Conservation (phyloP, 257 asterid genomes). For the Asclepias syriaca region DNA sequence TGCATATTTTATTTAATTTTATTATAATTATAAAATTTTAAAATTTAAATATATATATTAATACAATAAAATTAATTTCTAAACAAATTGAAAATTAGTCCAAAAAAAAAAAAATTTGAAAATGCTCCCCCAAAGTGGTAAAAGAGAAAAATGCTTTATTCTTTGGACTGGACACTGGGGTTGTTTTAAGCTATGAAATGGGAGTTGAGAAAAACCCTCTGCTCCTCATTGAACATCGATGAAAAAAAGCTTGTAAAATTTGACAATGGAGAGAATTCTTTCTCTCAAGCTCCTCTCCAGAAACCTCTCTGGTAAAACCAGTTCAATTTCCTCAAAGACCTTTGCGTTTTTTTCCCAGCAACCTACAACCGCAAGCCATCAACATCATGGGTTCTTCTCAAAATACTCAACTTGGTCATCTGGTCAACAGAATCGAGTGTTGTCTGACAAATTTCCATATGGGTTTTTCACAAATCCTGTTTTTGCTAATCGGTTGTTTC, state of each 20-base stretch:
- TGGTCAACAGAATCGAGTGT: constrained; percentile 4
- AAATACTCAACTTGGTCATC: constrained; percentile 10
- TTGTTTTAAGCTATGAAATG: neutral
- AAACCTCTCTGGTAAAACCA: constrained; percentile 5
- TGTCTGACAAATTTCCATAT: constrained; percentile 10
- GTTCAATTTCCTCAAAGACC: constrained; percentile 4
- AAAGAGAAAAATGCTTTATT: too few relatives aligned
- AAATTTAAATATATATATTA: too few relatives aligned
- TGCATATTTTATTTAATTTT: too few relatives aligned
- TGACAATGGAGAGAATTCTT: constrained; percentile 20
- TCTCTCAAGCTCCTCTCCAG: constrained; percentile 17
- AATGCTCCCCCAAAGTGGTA: neutral
- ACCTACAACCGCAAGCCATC: neutral
- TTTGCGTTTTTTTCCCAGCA: neutral
- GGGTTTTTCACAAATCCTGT: constrained; percentile 21
- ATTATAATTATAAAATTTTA: too few relatives aligned
- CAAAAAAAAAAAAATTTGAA: too few relatives aligned
- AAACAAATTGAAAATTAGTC: too few relatives aligned
- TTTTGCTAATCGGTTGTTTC: constrained; percentile 7
- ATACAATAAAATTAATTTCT: too few relatives aligned
- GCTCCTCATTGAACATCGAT: neutral
- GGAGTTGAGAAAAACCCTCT: neutral
- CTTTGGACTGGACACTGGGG: neutral
- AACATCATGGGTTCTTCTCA: constrained; percentile 14
- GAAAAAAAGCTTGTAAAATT: neutral